Evolutionary conservation across 345 rosid species (phyloP).

Genomic region (Rubroshorea leprosula): DNA sequence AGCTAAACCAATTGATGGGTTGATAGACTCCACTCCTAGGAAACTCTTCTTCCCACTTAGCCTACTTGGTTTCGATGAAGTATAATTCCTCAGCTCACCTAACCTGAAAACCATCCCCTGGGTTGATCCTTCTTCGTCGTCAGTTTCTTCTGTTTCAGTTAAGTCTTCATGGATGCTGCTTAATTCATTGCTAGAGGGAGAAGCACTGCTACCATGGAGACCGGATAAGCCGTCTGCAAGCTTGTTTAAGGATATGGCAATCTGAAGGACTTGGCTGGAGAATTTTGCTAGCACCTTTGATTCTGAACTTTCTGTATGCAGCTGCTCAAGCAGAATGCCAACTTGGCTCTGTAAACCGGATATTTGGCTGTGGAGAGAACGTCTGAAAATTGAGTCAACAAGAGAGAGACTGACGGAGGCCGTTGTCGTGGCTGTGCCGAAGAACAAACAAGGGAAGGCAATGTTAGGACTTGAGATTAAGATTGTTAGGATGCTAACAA

Average conservation of each 20-base stretch:
- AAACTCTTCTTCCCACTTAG: slow-evolving; percentile 34
- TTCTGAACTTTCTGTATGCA: slow-evolving; percentile 28
- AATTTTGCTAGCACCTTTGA: slow-evolving; percentile 24
- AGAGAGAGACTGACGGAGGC: neutral
- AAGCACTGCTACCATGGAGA: slow-evolving; percentile 12
- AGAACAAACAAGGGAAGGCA: slow-evolving; percentile 22
- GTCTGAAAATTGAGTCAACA: slow-evolving; percentile 9
- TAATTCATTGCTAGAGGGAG: slow-evolving; percentile 9
- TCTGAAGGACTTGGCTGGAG: slow-evolving; percentile 37
- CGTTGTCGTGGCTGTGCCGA: slow-evolving; percentile 8
- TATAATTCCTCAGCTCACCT: slow-evolving; percentile 39
- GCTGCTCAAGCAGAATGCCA: slow-evolving; percentile 35
- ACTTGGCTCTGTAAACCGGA: slow-evolving; percentile 31
- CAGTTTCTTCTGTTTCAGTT: slow-evolving; percentile 28
- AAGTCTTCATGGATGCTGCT: slow-evolving; percentile 31
- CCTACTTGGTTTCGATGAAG: slow-evolving; percentile 36
- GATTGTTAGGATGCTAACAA: slow-evolving; percentile 26
- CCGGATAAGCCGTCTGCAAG: slow-evolving; percentile 29
- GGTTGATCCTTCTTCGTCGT: slow-evolving; percentile 23
- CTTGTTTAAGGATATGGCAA: slow-evolving; percentile 42
- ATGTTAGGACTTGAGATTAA: slow-evolving; percentile 23
- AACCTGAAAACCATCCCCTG: slow-evolving; percentile 25
- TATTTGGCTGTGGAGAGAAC: slow-evolving; percentile 29
- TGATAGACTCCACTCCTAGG: slow-evolving; percentile 43
- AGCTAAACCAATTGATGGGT: slow-evolving; percentile 34